Base-by-base conservation (phyloP, 2,329 filamentous ascomycete species). In the Juglanconis juglandina region DNA sequence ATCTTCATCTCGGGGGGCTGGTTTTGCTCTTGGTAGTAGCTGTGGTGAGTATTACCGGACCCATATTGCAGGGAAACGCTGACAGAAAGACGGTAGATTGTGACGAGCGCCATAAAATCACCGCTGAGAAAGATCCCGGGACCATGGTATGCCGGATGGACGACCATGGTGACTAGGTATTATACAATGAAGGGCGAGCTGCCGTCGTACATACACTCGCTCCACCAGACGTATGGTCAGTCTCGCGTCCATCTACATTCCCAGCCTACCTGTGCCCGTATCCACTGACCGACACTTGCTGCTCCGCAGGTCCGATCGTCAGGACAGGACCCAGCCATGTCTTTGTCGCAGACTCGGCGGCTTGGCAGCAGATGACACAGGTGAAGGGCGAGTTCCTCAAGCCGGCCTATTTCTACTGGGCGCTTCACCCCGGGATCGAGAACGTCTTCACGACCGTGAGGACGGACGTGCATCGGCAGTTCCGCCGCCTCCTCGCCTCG, bases 371-470 rank as follows among this genome's bases (percentile, higher is more conserved):
- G 37, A 71, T 72, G 14, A 69, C 71, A 57, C 57, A 58, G 2
- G 58, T 71, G 57, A 72, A 72, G 54, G 62, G 61, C 51, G 70
- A 69, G 48, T 72, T 67, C 60, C 62, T 61, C 17, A 73, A 73
- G 60, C 61, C 66, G 4, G 17, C 59, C 3, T 3, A 13, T n/a
- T 72, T 65, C 60, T 73, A 72, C 56, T 39, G 49, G 7, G 35
- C 57, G 7, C 35, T 69, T 32, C 44, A 64, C 11, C 54, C 62
- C 2, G 59, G 57, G n/a, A 42, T 48, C 24, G 50, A 42, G 33
- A 75, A 66, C 35, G 39, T 81, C 32, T 81, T 82, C 67, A 74
- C 64, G 24, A 77, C 76, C 3, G 71, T 63, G 1, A 70, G 81
- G 49, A 63, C 73, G 0, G 68, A 75, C 3, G 68, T 72, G 35